A percentile compares a stretch with the other conserved stretches of the same genome.
Conservation (phyloP, 2,329 filamentous ascomycete species). For the Mycogone perniciosa region DNA sequence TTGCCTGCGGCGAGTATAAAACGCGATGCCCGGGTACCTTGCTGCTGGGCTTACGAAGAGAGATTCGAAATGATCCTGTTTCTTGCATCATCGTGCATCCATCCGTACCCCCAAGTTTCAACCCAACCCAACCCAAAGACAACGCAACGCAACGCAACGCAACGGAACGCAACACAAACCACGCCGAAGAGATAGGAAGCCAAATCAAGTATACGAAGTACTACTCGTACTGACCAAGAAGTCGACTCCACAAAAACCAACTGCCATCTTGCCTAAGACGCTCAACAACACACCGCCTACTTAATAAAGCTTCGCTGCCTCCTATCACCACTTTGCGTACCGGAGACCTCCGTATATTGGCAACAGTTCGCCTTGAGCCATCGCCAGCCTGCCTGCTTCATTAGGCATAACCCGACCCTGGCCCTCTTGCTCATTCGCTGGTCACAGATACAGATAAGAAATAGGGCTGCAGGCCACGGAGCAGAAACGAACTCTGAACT, state of each 20-base stretch:
- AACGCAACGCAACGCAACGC: background rate
- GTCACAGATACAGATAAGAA: background rate
- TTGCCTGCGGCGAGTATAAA: conserved; percentile 22
- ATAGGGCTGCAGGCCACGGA: conserved; percentile 11
- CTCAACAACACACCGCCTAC: no score
- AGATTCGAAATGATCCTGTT: conserved; percentile 9
- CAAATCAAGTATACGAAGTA: no score
- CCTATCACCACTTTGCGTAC: no score
- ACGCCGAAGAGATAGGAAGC: background rate
- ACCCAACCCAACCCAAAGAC: no score
- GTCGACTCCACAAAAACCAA: no score
- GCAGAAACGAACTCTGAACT: background rate
- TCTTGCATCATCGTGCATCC: conserved; percentile 19
- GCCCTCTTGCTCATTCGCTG: conserved; percentile 6
- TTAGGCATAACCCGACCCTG: conserved; percentile 5
- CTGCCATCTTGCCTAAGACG: no score
- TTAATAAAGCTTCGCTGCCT: no score
- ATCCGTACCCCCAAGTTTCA: background rate
- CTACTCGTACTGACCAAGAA: no score
- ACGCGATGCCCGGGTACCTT: conserved; percentile 16
- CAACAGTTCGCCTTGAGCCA: background rate
- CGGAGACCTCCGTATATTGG: no score
- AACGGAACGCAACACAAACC: background rate
- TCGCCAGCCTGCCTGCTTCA: conserved; percentile 1
- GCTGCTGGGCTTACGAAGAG: conserved; percentile 4